Evolutionary conservation across 2,329 filamentous ascomycete genomes (phyloP), one percentile per base, ranked within the genome.

Genomic region (Fusarium sororula): DNA sequence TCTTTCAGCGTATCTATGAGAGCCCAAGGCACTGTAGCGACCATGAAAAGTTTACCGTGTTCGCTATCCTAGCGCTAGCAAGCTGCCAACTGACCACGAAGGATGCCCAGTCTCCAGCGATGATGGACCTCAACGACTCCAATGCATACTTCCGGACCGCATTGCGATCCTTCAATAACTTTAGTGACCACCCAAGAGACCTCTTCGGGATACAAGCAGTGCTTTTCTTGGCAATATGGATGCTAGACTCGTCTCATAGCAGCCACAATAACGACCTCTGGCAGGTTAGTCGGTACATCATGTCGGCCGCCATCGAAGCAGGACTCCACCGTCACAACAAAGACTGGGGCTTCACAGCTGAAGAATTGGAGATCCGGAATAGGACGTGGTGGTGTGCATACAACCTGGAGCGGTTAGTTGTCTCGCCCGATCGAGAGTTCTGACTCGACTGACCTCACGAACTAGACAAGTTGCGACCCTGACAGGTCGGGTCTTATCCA

Each of bases 351-450:
- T 66, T 66, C 7, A 58, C 63, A 3, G 7, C 37, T 20, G 42
- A 66, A 17, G 60, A 66, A 14, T 2, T 57, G 5, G 63, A 66
- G 8, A 22, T 56, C 13, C 42, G 61, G 17, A 66, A 65, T 20
- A 7, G 60, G 14, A 57, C 60, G 10, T 66, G 61, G 61, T 66
- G 60, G 63, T 65, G 63, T 12, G 50, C 48, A 11, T 65, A 65
- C 9, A 66, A 57, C 4, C 26, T 66, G 6, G 60, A 66, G 10
- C 22, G 60, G 63, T 64, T 15, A 38, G 56, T 42, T 14, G n/a
- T 17, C 32, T 17, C 1, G 5, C n/a, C 5, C 3, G 2, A 18
- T n/a, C 8, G 12, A 12, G 26, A 26, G 7, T 24, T 47, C 18
- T 32, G 18, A 22, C 32, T 37, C 30, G n/a, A 30, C 39, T 66